Base-by-base conservation (phyloP, 768 basidiomycete species). In the Boletus tylopilopsis region DNA sequence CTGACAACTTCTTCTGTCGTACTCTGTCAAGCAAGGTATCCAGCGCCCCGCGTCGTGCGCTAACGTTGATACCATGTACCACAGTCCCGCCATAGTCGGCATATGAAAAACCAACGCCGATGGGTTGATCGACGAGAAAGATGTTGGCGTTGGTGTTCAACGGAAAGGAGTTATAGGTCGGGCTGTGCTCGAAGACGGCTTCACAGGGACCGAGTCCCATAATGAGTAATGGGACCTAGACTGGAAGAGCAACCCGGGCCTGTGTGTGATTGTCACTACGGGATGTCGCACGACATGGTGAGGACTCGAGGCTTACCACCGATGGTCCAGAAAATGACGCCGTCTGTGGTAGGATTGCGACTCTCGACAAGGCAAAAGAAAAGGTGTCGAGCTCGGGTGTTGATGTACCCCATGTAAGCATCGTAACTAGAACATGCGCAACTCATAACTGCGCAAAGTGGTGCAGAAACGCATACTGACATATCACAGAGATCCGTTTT, bases 341-440 rank as follows among this genome's bases (percentile, higher is more conserved):
- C 63, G 73, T 81, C 80, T 56, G 69, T 73, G 15, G 70, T 74
- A 24, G 82, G 82, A 41, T 72, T 72, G 52, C 87, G 69, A 53
- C 80, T 82, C 67, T 87, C 84, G 64, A 87, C 88, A 68, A 87
- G 87, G 66, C 85, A 85, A 70, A 87, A 87, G 66, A 83, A 84
- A 34, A 84, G 46, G 54, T 84, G 83, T 47, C 81, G 77, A 19
- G 81, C 80, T 59, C 80, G 71, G 38, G 82, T 73, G 51, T 85
- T 84, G 46, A 86, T 82, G 55, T 85, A 85, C 9, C 84, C 84
- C 0, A 82, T 83, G 61, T 81, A 86, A 1, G 75, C n/a, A n/a
- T n/a, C n/a, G n/a, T n/a, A 68, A 18, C 80, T 83, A 29, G 24
- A 32, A 23, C 9, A 36, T 49, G 39, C 5, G 6, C 51, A 23